Evolutionary conservation across 805 yeast genomes (phyloP), one percentile per base, ranked within the genome.

Genomic region (Candida taoyuanica): DNA sequence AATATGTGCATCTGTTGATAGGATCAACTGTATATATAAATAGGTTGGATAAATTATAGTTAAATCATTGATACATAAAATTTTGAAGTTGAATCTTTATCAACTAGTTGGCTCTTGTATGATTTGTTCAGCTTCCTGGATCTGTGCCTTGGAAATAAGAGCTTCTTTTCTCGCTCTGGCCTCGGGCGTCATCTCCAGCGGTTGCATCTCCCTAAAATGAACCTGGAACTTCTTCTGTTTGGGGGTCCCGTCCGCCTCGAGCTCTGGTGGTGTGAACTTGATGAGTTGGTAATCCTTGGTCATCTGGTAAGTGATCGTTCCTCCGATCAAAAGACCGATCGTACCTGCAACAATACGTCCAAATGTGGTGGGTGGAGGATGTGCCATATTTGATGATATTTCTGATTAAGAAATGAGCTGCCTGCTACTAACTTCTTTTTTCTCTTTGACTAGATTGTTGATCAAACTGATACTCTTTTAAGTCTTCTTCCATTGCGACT

Each of bases 211-310:
- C 19, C 60, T 53, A 35, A 64, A 60, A 12, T 53, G 49, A 11
- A 70, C 57, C 29, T 44, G 60, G 37, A 68, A 55, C 7, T 66
- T 62, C 33, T 47, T 48, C 29, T 54, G 60, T 27, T 47, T 46
- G 29, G 53, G 60, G 29, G 64, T 63, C 46, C 66, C 62, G 12
- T 67, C 61, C 0, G 68, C 67, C 30, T 66, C 53, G 31, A 59
- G 61, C 34, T 59, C 59, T 1, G 71, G 63, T 18, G 73, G 72
- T 12, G 60, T 48, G 38, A 58, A 62, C 46, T 68, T 69, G 29
- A 70, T 49, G 37, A 68, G 46, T 36, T 67, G 40, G 23, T 36
- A 46, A 40, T 50, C 55, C 30, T 42, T 47, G 12, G 55, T 50
- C 31, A 52, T 18, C 15, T 35, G 36, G 31, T 47, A 49, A 1